phyloP scores from a whole-genome alignment of 2,329 filamentous ascomycete species.

The Bipolaris zeicola region DNA sequence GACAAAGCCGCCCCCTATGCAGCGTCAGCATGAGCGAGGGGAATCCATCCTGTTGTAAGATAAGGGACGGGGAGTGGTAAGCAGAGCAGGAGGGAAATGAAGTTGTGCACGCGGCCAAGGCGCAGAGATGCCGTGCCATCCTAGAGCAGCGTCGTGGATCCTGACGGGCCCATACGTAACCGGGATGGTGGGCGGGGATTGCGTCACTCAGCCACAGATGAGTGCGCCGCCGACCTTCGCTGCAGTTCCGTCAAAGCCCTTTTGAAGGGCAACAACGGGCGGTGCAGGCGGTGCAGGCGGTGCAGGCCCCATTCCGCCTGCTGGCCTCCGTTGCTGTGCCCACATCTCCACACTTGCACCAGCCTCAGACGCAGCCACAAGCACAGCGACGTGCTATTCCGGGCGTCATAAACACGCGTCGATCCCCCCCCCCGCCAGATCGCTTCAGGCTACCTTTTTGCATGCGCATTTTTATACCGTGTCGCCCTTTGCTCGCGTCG shows the following conservation, averaged over 20 bases:
- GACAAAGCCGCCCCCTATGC: neutral
- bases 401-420: conserved; percentile 41
- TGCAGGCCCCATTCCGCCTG: conserved; percentile 9
- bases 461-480: conserved; percentile 4
- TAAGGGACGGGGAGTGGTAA: too few relatives aligned
- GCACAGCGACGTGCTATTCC: conserved; percentile 16
- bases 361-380: conserved; percentile 38
- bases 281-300: conserved; percentile 11
- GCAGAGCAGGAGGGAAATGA: neutral
- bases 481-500: conserved; percentile 8
- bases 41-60: too few relatives aligned
- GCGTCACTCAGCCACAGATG: conserved; percentile 30
- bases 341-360: conserved; percentile 19
- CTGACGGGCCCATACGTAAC: conserved; percentile 4
- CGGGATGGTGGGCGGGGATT: conserved; percentile 22
- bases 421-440: conserved; percentile 9
- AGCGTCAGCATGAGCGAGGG: too few relatives aligned
- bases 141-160: conserved; percentile 8
- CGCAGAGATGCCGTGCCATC: conserved; percentile 20
- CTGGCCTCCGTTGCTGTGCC: conserved; percentile 13
- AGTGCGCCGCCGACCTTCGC: conserved; percentile 21
- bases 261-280: conserved; percentile 17
- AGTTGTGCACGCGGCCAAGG: conserved; percentile 16
- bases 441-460: conserved; percentile 5
- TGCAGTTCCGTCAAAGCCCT: conserved; percentile 23